Base-by-base conservation (phyloP, 768 basidiomycete species). In the Clavulina sp. region DNA sequence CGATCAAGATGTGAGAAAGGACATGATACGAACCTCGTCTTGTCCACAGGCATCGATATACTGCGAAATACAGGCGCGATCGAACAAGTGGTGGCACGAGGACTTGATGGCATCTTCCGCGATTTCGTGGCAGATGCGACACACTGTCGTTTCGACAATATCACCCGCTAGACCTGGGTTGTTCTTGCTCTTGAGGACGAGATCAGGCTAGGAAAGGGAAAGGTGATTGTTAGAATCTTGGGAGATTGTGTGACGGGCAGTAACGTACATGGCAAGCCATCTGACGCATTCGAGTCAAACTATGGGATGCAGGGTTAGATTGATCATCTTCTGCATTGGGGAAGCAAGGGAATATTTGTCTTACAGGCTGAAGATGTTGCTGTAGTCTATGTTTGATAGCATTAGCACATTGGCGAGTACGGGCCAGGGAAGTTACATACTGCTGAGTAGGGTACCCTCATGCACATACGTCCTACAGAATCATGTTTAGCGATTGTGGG, bases 71-170 rank as follows among this genome's bases (percentile, higher is more conserved):
- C 95, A 99, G 62, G 91, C 86, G 51, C 95, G 76, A 63, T 96
- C 91, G 60, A 95, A 99, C 56, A 95, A 81, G 61, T 99, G 95
- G 36, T 76, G 77, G 62, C 95, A 99, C 58, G 80, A 84, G 24
- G 89, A 81, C 61, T 87, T 79, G 56, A 99, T 96, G 2, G 95
- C 89, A 60, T 99, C 95, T 66, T 99, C 95, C 0, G 88, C 93
- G 36, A 95, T 72, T 58, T 99, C 95, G 59, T 89, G 87, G 66
- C 95, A 99, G n/a, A 99, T 67, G 51, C 95, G 75, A 61, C 95
- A 99, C 5, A 96, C 76, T 0, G 85, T 82, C 2, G 80, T 81
- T 63, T 93, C 87, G 7, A 72, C 74, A 4, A 70, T 61, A 29
- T 81, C 75, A 7, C 69, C 69, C 1, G 77, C 73, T 9, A 60